phyloP scores from a whole-genome alignment of 345 rosid genomes.

The Populus tremula region DNA sequence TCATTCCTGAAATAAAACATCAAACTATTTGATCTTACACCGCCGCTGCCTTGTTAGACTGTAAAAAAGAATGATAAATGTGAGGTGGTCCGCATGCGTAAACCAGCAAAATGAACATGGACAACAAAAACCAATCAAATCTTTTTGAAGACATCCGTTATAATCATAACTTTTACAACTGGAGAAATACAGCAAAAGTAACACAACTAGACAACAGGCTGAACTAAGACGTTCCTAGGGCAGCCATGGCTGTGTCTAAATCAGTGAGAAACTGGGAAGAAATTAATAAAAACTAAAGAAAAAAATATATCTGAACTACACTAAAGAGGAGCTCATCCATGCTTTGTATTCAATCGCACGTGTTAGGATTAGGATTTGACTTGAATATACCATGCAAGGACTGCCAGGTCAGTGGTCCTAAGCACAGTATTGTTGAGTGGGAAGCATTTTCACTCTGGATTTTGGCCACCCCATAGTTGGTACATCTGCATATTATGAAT shows the following conservation, averaged over 20 bases:
- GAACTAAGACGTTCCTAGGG: background rate
- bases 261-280: background rate
- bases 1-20: too few species aligned
- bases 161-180: background rate
- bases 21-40: too few species aligned
- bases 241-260: background rate
- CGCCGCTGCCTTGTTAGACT: too few species aligned
- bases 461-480: conserved; percentile 44
- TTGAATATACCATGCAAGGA: conserved; percentile 17
- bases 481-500: conserved; percentile 61
- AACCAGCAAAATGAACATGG: background rate
- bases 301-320: background rate
- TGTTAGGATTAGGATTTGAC: conserved; percentile 22
- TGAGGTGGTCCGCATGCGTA: background rate
- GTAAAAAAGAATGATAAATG: background rate
- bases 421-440: background rate
- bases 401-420: conserved; percentile 5
- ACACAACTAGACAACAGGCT: background rate
- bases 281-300: background rate
- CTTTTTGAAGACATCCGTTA: background rate
- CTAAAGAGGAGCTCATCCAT: background rate
- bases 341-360: background rate
- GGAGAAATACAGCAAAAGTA: background rate
- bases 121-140: background rate
- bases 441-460: conserved; percentile 11